A percentile compares a stretch with the other conserved stretches of the same genome.
phyloP scores from a whole-genome alignment of 2,329 filamentous ascomycete genomes.

The Hirsutella rhossiliensis region DNA sequence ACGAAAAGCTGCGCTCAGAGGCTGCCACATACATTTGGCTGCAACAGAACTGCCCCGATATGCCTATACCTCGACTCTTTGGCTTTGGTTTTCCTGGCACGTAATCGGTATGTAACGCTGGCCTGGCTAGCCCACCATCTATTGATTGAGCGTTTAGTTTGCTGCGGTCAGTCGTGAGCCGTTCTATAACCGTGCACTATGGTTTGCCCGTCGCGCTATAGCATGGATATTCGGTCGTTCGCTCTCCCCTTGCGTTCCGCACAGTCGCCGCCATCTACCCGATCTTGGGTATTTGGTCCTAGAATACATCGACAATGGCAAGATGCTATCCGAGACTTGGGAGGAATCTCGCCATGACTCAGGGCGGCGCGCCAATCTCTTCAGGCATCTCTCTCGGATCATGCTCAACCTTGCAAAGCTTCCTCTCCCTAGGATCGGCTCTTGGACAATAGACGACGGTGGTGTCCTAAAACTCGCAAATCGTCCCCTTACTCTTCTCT shows the following conservation, averaged over 20 bases:
- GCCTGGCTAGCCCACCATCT: background rate
- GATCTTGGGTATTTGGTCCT: background rate
- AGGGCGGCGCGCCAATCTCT: constrained; percentile 10
- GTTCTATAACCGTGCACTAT: background rate
- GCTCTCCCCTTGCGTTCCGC: background rate
- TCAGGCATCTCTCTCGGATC: constrained; percentile 13
- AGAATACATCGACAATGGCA: constrained; percentile 1
- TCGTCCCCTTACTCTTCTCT: constrained; percentile 19
- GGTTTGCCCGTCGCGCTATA: background rate
- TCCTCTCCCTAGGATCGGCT: constrained; percentile 15
- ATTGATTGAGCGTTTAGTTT: background rate
- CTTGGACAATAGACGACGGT: constrained; percentile 12
- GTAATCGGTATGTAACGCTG: background rate
- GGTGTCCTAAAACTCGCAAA: constrained; percentile 20
- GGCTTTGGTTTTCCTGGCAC: constrained; percentile 8
- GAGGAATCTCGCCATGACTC: constrained; percentile 3
- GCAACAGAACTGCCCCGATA: constrained; percentile 11
- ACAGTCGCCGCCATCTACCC: background rate
- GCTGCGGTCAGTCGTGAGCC: background rate
- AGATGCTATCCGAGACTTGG: constrained; percentile 9
- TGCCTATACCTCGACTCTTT: constrained; percentile 9
- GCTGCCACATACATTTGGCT: constrained; percentile 10
- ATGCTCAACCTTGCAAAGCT: constrained; percentile 15
- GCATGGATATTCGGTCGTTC: background rate
- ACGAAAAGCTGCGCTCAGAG: constrained; percentile 25